These are phyloP conservation scores for Mrakia frigida DNA, from an alignment of 768 basidiomycete genomes.

Conservation along the genomic window DNA sequence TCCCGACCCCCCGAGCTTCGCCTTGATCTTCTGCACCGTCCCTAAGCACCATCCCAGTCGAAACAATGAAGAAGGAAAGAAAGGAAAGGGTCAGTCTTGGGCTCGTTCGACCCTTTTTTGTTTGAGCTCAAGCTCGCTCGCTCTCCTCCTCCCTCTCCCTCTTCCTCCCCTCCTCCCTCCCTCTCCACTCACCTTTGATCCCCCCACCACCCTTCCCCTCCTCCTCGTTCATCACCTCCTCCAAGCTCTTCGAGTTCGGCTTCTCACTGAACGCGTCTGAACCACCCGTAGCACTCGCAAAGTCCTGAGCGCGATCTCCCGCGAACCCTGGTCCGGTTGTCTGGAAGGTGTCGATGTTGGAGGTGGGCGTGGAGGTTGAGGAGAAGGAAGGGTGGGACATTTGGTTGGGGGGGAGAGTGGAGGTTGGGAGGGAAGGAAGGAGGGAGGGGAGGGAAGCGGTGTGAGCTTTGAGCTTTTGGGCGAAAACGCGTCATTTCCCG, in stretches of 20 bases:
- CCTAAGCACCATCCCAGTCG: background rate
- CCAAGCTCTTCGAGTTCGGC: constrained; percentile 17
- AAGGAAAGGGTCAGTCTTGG: background rate
- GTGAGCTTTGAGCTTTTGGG: too few relatives aligned
- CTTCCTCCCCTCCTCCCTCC: background rate
- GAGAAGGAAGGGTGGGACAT: background rate
- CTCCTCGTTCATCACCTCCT: constrained; percentile 4
- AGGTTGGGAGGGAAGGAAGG: too few relatives aligned
- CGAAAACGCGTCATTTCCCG: too few relatives aligned
- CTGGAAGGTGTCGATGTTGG: constrained; percentile 11
- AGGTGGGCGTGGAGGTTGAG: background rate
- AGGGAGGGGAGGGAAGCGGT: too few relatives aligned
- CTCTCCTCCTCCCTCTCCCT: background rate
- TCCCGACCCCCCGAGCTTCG: background rate
- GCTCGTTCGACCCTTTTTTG: background rate
- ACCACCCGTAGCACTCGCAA: constrained; percentile 22
- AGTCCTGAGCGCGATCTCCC: constrained; percentile 19
- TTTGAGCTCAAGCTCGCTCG: background rate
- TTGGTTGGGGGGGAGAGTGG: background rate
- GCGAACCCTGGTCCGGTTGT: constrained; percentile 1
- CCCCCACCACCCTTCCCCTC: background rate
- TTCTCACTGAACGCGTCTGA: constrained; percentile 18
- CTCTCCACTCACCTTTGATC: constrained; percentile 7
- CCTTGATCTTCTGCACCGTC: constrained; percentile 3
- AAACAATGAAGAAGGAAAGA: background rate